Percentiles rank a stretch among this genome's conserved stretches.
phyloP scores from a whole-genome alignment of 2,329 filamentous ascomycete species.

The Stachybotrys chartarum region DNA sequence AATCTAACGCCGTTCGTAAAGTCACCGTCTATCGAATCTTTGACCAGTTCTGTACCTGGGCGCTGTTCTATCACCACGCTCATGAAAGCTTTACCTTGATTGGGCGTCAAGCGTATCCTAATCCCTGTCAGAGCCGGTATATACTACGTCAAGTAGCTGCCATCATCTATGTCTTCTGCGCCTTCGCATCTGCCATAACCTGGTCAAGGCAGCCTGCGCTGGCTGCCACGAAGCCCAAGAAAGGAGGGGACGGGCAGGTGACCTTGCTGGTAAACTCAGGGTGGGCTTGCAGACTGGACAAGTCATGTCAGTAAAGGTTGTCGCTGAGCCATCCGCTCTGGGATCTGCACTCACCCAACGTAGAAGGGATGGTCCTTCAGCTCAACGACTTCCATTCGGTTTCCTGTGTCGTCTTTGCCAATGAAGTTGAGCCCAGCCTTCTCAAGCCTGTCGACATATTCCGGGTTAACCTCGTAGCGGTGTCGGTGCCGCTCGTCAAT shows the following conservation, averaged over 20 bases:
- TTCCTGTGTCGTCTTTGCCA: slow-evolving; percentile 70
- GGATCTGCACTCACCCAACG: slow-evolving; percentile 33
- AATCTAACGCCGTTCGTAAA: background rate
- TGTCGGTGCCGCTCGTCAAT: slow-evolving; percentile 77
- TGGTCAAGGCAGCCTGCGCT: slow-evolving; percentile 58
- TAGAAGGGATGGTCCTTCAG: slow-evolving; percentile 78
- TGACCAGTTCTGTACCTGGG: too few species aligned
- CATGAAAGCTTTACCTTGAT: too few species aligned
- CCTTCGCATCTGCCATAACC: slow-evolving; percentile 11
- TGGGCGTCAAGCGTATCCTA: too few species aligned
- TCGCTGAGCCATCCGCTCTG: background rate
- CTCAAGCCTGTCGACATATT: slow-evolving; percentile 62
- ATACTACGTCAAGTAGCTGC: too few species aligned
- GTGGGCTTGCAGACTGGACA: slow-evolving; percentile 67
- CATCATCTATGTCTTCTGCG: background rate
- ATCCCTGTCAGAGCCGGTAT: too few species aligned
- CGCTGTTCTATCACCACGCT: too few species aligned
- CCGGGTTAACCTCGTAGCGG: slow-evolving; percentile 85
- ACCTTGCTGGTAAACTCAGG: slow-evolving; percentile 79
- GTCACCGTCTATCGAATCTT: background rate
- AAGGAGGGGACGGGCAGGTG: slow-evolving; percentile 63
- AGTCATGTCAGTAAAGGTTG: background rate
- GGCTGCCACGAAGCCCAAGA: slow-evolving; percentile 45
- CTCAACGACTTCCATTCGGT: slow-evolving; percentile 79
- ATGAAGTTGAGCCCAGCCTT: slow-evolving; percentile 66